Evolutionary conservation across 352 stramenopile species (phyloP).

Genomic region (Discostella stelligera): DNA sequence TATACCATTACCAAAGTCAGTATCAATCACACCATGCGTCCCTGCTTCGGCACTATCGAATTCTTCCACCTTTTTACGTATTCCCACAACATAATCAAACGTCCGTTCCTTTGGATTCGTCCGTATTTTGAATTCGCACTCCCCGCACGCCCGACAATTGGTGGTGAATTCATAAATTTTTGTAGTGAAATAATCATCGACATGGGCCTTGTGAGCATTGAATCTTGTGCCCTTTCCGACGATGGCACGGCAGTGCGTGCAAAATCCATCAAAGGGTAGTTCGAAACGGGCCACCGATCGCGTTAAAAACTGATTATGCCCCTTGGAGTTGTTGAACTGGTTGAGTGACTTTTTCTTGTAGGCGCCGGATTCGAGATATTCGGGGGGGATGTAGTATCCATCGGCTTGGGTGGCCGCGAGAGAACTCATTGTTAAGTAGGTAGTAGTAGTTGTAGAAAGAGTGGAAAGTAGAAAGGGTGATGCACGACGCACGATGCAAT

Average conservation of each 20-base stretch:
- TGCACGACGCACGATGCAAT: too few species aligned
- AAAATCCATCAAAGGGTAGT: constrained; percentile 93
- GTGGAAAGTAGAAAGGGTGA: too few species aligned
- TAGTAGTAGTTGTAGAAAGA: not conserved
- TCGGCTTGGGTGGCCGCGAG: constrained; percentile 95
- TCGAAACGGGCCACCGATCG: constrained; percentile 95
- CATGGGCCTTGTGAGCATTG: constrained; percentile 93
- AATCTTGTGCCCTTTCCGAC: constrained; percentile 89
- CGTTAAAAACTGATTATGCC: constrained; percentile 89
- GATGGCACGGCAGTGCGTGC: constrained; percentile 78
- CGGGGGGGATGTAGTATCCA: constrained; percentile 95
- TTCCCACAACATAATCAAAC: constrained; percentile 82
- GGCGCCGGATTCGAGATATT: constrained; percentile 80
- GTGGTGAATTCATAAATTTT: constrained; percentile 93
- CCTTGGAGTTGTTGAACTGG: constrained; percentile 74
- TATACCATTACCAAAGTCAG: constrained; percentile 45
- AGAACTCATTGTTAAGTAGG: constrained; percentile 95
- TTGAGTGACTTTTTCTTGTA: constrained; percentile 73
- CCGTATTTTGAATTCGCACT: constrained; percentile 87
- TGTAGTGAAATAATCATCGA: constrained; percentile 89
- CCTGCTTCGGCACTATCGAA: constrained; percentile 53
- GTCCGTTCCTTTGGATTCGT: constrained; percentile 91
- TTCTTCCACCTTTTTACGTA: constrained; percentile 87
- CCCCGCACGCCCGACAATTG: constrained; percentile 88
- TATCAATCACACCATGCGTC: constrained; percentile 54